Evolutionary conservation across 2,329 filamentous ascomycete genomes (phyloP).

Genomic region (Blastomyces gilchristii): DNA sequence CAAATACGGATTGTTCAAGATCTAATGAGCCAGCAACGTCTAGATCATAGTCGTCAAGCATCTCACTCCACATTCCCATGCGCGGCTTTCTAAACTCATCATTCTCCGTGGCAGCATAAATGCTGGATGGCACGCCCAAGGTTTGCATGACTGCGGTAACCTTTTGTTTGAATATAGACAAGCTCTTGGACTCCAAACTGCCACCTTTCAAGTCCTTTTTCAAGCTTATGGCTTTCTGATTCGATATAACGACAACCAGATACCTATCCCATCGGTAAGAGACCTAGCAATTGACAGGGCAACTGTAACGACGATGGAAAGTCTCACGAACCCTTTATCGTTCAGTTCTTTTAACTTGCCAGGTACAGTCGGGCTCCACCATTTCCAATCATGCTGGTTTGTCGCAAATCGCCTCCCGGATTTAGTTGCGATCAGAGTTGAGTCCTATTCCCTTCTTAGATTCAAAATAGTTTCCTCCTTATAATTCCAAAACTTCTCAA

Average conservation of each 20-base stretch:
- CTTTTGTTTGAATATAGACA: conserved; percentile 75
- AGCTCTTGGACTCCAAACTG: conserved; percentile 56
- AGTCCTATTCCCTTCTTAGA: conserved; percentile 50
- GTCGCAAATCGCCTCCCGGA: conserved; percentile 71
- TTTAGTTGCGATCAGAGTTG: conserved; percentile 68
- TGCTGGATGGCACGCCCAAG: conserved; percentile 62
- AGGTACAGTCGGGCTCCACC: conserved; percentile 73
- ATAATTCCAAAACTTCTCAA: conserved; percentile 3
- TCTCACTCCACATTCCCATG: conserved; percentile 73
- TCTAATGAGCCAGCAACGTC: conserved; percentile 48
- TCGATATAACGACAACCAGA: conserved; percentile 69
- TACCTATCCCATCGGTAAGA: conserved; percentile 44
- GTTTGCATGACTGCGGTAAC: conserved; percentile 54
- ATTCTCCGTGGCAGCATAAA: conserved; percentile 78
- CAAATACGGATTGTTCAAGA: conserved; percentile 62
- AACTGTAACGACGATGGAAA: neutral
- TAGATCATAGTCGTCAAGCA: conserved; percentile 52
- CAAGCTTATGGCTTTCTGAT: conserved; percentile 74
- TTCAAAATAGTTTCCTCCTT: neutral
- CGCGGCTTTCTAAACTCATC: conserved; percentile 82
- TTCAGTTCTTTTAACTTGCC: conserved; percentile 56
- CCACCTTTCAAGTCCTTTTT: conserved; percentile 61
- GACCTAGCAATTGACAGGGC: conserved; percentile 7
- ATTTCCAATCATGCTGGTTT: conserved; percentile 75
- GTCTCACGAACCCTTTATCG: conserved; percentile 50